Evolutionary conservation across 1,139 yeast species (phyloP), one percentile per base, ranked within the genome.

Genomic region (Pichia sp.): DNA sequence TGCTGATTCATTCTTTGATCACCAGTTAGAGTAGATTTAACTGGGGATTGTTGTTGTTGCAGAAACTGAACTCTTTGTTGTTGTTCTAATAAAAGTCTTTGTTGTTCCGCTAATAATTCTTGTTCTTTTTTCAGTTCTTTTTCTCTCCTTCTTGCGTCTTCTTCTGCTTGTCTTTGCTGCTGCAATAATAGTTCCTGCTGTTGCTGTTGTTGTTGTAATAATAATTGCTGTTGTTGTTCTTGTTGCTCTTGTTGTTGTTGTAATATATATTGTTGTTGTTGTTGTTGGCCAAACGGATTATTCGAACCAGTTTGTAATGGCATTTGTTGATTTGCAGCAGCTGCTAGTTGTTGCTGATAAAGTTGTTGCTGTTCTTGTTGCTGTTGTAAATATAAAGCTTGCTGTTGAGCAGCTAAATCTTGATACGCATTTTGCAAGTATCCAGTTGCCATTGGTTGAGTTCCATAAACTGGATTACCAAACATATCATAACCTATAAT

Each of bases 281-380:
- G 51, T 41, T 67, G 71, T 64, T 81, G 72, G 1, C 96, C 95
- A 70, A 91, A 91, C 50, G 98, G 98, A 68, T 91, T 91, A 70
- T 90, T 90, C 4, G 93, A 80, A 0, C 96, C 96, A 0, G 96
- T 86, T 51, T 73, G 73, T 53, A 67, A 62, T 39, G 68, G 65
- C 31, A 64, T 28, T 47, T 60, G 60, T 63, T 71, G 72, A 51
- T 67, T 70, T 49, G 69, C 73, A 44, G 71, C 74, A 51, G 53
- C 57, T 4, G 52, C 56, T 38, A 56, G 43, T 48, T 64, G 71
- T 48, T 61, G 64, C 42, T 57, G 65, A 47, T 62, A 65, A 38
- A 60, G 60, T 48, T 59, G 70, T 45, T 69, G 71, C 53, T 70
- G 75, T 49, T 70, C 72, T 43, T 57, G 61, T 43, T 56, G 58